phyloP scores from a whole-genome alignment of 225 moss, liverwort and hornwort species.

The Ulota crispa region DNA sequence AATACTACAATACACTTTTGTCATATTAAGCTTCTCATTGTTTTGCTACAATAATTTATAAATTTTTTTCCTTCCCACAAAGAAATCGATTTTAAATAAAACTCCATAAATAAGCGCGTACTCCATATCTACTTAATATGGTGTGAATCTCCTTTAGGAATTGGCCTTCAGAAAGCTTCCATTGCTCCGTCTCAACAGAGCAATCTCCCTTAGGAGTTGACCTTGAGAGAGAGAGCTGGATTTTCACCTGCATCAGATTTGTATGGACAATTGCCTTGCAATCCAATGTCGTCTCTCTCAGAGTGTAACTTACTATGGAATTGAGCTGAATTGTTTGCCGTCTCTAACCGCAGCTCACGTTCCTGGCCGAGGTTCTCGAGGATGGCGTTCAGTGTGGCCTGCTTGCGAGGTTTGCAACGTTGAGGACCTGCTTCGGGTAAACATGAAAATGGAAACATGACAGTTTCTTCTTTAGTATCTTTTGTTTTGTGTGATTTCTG shows the following conservation, averaged over 20 bases:
- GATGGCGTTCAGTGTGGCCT: background rate
- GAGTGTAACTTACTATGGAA: background rate
- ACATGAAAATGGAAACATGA: background rate
- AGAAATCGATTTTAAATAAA: too few species aligned
- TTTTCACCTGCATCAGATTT: background rate
- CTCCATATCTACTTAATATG: too few species aligned
- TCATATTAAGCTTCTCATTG: too few species aligned
- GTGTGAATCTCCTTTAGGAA: too few species aligned
- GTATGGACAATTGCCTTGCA: background rate
- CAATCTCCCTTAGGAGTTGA: background rate
- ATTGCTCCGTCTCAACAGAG: slow-evolving; percentile 51
- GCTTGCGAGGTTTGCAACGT: background rate
- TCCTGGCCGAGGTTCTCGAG: background rate
- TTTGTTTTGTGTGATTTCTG: too few species aligned
- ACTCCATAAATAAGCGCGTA: too few species aligned
- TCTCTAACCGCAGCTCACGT: background rate
- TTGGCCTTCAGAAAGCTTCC: slow-evolving; percentile 31
- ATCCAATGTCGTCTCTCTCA: background rate
- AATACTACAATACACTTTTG: too few species aligned
- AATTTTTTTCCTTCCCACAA: too few species aligned
- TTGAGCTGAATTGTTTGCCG: background rate
- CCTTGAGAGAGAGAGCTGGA: slow-evolving; percentile 6
- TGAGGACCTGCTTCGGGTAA: background rate
- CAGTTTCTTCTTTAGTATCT: background rate
- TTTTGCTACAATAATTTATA: too few species aligned